A percentile compares a stretch with the other conserved stretches of the same genome.
These are phyloP conservation scores for Penicillium cataractarum DNA, from an alignment of 495 filamentous ascomycete genomes.

Conservation along the genomic window DNA sequence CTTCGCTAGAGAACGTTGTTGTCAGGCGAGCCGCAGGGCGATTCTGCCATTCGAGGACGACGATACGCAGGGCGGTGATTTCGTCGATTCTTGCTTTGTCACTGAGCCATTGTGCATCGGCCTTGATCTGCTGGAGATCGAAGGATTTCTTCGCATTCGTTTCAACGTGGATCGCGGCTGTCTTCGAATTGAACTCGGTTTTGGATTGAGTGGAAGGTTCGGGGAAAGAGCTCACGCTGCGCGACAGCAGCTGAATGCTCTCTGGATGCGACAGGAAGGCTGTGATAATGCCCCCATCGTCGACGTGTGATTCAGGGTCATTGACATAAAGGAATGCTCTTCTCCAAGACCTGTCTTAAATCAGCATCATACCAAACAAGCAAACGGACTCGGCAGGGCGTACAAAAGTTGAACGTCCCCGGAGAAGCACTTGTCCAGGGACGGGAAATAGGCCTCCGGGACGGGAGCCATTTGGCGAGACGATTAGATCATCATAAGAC, in stretches of 20 bases:
- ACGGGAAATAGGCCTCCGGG: conserved; percentile 62
- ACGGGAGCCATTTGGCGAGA: conserved; percentile 69
- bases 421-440: conserved; percentile 64
- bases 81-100: conserved; percentile 76
- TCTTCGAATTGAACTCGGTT: conserved; percentile 80
- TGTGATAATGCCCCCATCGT: conserved; percentile 53
- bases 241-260: conserved; percentile 65
- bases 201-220: conserved; percentile 62
- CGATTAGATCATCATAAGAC: conserved; percentile 58
- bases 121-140: conserved; percentile 80
- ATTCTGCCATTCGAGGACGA: conserved; percentile 81
- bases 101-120: conserved; percentile 84
- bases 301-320: conserved; percentile 51
- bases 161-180: conserved; percentile 85
- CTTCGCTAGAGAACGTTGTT: conserved; percentile 66
- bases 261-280: conserved; percentile 70
- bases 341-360: conserved; percentile 69
- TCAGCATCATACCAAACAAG: conserved; percentile 20
- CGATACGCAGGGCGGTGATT: conserved; percentile 77
- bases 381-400: conserved; percentile 23
- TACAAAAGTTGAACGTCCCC: conserved; percentile 63
- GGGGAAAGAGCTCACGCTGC: conserved; percentile 65
- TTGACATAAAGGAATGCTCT: conserved; percentile 67
- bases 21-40: conserved; percentile 67
- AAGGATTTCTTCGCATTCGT: conserved; percentile 68